phyloP scores from a whole-genome alignment of 495 filamentous ascomycete species.

The Gamarada debralockiae region DNA sequence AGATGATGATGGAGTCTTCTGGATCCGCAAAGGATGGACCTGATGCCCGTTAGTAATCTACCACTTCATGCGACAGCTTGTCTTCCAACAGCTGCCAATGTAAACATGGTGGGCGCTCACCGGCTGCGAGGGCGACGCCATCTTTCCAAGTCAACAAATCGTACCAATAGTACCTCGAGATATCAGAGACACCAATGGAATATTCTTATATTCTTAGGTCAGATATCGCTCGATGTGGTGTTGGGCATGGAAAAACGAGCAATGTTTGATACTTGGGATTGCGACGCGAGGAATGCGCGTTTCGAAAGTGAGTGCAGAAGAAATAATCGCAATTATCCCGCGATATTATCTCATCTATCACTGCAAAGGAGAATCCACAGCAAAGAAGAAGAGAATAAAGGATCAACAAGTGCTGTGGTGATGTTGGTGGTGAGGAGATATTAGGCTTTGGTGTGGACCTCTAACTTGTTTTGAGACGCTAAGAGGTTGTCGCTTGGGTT shows the following conservation, averaged over 20 bases:
- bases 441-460: neutral
- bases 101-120: conserved; percentile 9
- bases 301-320: conserved; percentile 7
- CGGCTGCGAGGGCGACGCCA: conserved; percentile 25
- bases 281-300: conserved; percentile 24
- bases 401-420: neutral
- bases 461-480: too few relatives aligned
- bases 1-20: conserved; percentile 45
- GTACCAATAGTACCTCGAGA: neutral
- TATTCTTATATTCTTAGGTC: conserved; percentile 12
- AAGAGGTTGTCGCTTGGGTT: too few relatives aligned
- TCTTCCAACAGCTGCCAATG: too few relatives aligned
- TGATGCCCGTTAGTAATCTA: conserved; percentile 19
- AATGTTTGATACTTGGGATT: conserved; percentile 8
- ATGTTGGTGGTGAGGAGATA: neutral
- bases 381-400: neutral
- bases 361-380: neutral
- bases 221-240: conserved; percentile 14
- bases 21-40: conserved; percentile 57
- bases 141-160: conserved; percentile 2
- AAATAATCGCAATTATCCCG: neutral
- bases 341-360: conserved; percentile 4
- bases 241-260: conserved; percentile 14
- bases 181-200: neutral
- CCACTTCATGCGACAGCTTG: neutral